phyloP scores from a whole-genome alignment of 495 filamentous ascomycete species.

The Xanthoparmelia taractica region DNA sequence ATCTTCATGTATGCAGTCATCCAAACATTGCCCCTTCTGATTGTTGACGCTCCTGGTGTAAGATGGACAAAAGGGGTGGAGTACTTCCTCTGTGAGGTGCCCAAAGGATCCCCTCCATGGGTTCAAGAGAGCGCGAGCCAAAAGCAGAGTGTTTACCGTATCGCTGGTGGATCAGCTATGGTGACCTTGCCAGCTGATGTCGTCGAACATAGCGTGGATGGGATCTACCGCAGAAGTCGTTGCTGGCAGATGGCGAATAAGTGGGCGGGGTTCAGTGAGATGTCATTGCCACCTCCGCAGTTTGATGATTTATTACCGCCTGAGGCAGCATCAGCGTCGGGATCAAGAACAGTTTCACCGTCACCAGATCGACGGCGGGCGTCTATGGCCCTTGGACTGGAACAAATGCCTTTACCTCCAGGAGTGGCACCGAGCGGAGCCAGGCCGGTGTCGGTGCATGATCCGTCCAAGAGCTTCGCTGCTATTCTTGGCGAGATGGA shows the following conservation, averaged over 20 bases:
- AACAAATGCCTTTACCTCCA: slow-evolving; percentile 44
- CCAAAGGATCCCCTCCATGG: slow-evolving; percentile 79
- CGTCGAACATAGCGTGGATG: slow-evolving; percentile 82
- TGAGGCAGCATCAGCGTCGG: slow-evolving; percentile 31
- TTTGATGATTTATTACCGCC: slow-evolving; percentile 31
- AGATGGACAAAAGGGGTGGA: slow-evolving; percentile 75
- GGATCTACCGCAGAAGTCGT: slow-evolving; percentile 81
- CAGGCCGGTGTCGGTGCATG: slow-evolving; percentile 34
- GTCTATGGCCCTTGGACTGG: slow-evolving; percentile 43
- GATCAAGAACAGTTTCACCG: slow-evolving; percentile 34
- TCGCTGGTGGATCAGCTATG: slow-evolving; percentile 59
- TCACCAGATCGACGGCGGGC: slow-evolving; percentile 38
- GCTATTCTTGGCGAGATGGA: slow-evolving; percentile 44
- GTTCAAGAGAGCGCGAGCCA: slow-evolving; percentile 59
- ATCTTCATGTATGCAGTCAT: slow-evolving; percentile 88
- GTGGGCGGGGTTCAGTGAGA: slow-evolving; percentile 43
- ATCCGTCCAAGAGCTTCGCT: slow-evolving; percentile 48
- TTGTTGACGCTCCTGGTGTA: slow-evolving; percentile 77
- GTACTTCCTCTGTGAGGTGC: slow-evolving; percentile 92
- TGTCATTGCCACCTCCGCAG: neutral
- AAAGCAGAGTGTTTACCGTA: slow-evolving; percentile 71
- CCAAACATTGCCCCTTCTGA: slow-evolving; percentile 82
- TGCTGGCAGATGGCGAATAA: slow-evolving; percentile 81
- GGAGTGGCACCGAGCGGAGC: slow-evolving; percentile 43
- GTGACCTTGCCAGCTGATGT: slow-evolving; percentile 75